A percentile compares a stretch with the other conserved stretches of the same genome.
Evolutionary conservation across 495 filamentous ascomycete genomes (phyloP).

Genomic region (Hypoxylon crocopeplum): DNA sequence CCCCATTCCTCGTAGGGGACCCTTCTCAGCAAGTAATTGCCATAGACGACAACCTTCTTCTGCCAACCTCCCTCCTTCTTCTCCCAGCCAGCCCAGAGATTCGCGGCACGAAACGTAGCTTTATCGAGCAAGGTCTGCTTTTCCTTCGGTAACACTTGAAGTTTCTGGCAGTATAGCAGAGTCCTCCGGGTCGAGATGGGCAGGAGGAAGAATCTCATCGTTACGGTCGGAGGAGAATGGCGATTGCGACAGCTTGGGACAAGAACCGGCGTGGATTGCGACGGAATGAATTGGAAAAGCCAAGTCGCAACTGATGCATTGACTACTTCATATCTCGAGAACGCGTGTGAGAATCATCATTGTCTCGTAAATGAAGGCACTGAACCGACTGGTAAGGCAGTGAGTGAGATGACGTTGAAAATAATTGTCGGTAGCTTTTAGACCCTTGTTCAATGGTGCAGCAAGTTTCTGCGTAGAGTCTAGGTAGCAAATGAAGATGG

Average conservation of each 20-base stretch:
- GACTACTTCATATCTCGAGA: constrained; percentile 17
- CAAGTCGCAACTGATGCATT: constrained; percentile 3
- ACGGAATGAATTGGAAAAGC: not conserved
- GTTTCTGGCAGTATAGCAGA: constrained; percentile 89
- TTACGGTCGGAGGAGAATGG: constrained; percentile 27
- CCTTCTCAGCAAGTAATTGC: constrained; percentile 81
- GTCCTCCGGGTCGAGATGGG: constrained; percentile 90
- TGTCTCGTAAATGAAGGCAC: not conserved
- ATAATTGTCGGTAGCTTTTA: constrained; percentile 6
- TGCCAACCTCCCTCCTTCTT: constrained; percentile 85
- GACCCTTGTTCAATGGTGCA: constrained; percentile 24
- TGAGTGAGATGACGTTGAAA: constrained; percentile 32
- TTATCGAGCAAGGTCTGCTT: constrained; percentile 67
- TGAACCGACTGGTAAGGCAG: not conserved
- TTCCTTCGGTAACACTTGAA: constrained; percentile 54
- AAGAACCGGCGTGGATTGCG: not conserved
- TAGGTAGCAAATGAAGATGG: constrained; percentile 30
- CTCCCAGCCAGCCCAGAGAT: constrained; percentile 87
- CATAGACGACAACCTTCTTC: constrained; percentile 80
- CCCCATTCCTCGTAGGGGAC: constrained; percentile 98
- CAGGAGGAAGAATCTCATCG: constrained; percentile 94
- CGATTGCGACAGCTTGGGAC: not conserved
- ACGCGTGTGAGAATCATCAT: constrained; percentile 16
- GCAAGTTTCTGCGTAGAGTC: not conserved
- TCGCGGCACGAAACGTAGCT: constrained; percentile 69